Percentiles rank a stretch among this genome's conserved stretches.
These are phyloP conservation scores for Cryoendolithus antarcticus DNA, from an alignment of 2,329 filamentous ascomycete genomes.

Conservation along the genomic window DNA sequence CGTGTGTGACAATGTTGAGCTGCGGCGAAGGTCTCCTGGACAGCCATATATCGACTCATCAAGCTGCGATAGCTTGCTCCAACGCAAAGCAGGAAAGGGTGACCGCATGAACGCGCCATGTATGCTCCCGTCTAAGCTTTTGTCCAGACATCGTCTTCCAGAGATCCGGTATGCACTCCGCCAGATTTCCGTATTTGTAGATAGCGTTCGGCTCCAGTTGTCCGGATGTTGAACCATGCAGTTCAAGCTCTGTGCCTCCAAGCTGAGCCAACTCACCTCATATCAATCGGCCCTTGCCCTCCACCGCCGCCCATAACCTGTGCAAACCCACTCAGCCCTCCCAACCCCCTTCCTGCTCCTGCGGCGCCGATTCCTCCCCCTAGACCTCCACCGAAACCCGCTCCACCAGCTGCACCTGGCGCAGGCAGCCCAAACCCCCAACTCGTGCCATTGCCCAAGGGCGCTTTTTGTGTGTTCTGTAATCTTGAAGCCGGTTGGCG, in stretches of 20 bases:
- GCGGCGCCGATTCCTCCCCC: conserved; percentile 6
- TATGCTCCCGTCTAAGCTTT: too few relatives aligned
- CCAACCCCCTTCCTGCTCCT: conserved; percentile 4
- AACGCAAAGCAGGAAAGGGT: too few relatives aligned
- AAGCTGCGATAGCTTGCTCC: too few relatives aligned
- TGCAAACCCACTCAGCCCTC: conserved; percentile 20
- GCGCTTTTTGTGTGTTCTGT: conserved; percentile 21
- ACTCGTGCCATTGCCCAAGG: conserved; percentile 39
- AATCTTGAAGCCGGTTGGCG: conserved; percentile 12
- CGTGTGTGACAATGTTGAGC: background rate
- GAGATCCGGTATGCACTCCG: too few relatives aligned
- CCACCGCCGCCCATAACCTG: conserved; percentile 23
- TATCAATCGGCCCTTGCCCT: conserved; percentile 21
- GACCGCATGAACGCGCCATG: too few relatives aligned
- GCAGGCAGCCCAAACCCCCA: conserved; percentile 47
- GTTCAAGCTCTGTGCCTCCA: background rate
- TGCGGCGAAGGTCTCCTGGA: too few relatives aligned
- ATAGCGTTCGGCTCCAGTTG: too few relatives aligned
- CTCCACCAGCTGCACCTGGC: conserved; percentile 24
- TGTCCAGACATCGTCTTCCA: too few relatives aligned
- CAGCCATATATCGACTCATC: too few relatives aligned
- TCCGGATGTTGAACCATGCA: too few relatives aligned
- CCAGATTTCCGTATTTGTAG: too few relatives aligned
- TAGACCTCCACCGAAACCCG: conserved; percentile 5
- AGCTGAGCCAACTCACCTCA: conserved; percentile 20